These are phyloP conservation scores for Aristolochia californica DNA, from an alignment of 164 flowering plant species.

Conservation along the genomic window DNA sequence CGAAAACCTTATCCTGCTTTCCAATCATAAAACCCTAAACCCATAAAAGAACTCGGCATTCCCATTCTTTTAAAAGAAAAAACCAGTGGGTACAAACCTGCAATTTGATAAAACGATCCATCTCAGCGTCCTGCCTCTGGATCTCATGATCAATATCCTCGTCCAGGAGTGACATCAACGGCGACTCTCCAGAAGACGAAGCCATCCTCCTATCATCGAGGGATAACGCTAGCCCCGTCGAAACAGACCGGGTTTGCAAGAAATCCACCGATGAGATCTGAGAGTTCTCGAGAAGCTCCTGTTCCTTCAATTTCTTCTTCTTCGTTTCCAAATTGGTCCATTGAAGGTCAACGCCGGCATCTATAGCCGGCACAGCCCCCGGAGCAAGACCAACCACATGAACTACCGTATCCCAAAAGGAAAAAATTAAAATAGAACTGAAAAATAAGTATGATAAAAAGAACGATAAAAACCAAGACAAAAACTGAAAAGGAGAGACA, in stretches of 20 bases:
- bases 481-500: constrained; percentile 1
- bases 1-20: too few relatives aligned
- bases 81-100: constrained; percentile 33
- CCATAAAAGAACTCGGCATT: too few relatives aligned
- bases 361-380: constrained; percentile 21
- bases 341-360: constrained; percentile 36
- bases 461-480: not conserved
- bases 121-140: constrained; percentile 62
- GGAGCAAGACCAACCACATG: constrained; percentile 32
- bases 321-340: constrained; percentile 46
- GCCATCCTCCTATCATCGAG: constrained; percentile 51
- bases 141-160: constrained; percentile 58
- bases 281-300: constrained; percentile 60
- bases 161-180: constrained; percentile 35
- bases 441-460: not conserved
- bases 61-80: too few relatives aligned
- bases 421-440: not conserved
- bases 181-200: constrained; percentile 53
- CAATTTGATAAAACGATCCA: constrained; percentile 59
- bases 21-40: too few relatives aligned
- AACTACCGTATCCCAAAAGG: constrained; percentile 17
- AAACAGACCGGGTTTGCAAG: constrained; percentile 54
- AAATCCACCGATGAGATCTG: constrained; percentile 64
- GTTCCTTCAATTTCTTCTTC: constrained; percentile 52
- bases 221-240: constrained; percentile 80